Percentiles rank a stretch among this genome's conserved stretches.
Evolutionary conservation across 306 rosid species (phyloP).

Genomic region (Alnus rubra): DNA sequence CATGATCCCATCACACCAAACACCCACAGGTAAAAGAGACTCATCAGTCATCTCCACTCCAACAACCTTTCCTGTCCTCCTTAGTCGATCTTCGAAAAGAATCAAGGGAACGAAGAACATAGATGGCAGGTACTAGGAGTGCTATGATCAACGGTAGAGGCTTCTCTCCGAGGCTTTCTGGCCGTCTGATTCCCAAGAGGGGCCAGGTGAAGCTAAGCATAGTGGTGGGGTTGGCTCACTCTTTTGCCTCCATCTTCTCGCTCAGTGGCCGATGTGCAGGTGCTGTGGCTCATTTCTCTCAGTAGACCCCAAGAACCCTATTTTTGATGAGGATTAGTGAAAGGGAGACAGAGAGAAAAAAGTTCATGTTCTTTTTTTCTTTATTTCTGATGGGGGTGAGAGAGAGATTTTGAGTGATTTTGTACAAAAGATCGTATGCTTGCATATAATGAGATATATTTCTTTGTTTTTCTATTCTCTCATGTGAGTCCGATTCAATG

Average conservation of each 20-base stretch:
- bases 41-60: neutral
- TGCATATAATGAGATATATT: neutral
- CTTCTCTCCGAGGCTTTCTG: conserved; percentile 23
- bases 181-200: conserved; percentile 65
- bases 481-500: too few species aligned
- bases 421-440: too few species aligned
- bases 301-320: neutral
- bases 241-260: conserved; percentile 68
- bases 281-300: neutral
- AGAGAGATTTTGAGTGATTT: too few species aligned
- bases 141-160: conserved; percentile 36
- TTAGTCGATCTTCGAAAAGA: neutral
- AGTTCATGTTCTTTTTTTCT: neutral
- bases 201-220: conserved; percentile 68
- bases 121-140: conserved; percentile 43
- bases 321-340: neutral
- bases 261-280: neutral
- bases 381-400: too few species aligned
- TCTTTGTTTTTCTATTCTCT: neutral
- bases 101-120: neutral
- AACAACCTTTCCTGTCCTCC: neutral
- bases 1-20: neutral
- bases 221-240: conserved; percentile 59
- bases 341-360: neutral
- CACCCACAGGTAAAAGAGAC: neutral